phyloP scores from a whole-genome alignment of 352 stramenopile species.

The Globisporangium acanthophoron region DNA sequence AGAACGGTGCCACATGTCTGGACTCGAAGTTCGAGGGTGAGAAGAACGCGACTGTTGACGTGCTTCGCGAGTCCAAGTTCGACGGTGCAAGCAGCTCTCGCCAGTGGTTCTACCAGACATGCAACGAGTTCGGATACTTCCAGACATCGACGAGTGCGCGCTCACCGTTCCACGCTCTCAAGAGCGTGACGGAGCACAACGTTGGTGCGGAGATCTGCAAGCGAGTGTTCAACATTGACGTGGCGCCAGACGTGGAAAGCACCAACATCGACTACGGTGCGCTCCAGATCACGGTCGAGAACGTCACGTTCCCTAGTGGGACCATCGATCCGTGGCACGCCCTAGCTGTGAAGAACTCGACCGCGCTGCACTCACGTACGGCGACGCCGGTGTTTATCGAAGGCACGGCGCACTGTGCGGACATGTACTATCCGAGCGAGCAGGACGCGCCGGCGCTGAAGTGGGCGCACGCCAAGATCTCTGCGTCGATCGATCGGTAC shows the following conservation, averaged over 20 bases:
- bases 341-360: constrained; percentile 71
- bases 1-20: constrained; percentile 37
- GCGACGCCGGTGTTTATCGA: constrained; percentile 69
- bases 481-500: constrained; percentile 37
- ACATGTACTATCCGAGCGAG: constrained; percentile 75
- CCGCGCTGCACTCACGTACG: constrained; percentile 43
- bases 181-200: constrained; percentile 65
- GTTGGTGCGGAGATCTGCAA: constrained; percentile 74
- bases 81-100: constrained; percentile 63
- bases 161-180: constrained; percentile 66
- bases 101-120: constrained; percentile 87
- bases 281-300: constrained; percentile 70
- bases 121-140: constrained; percentile 89
- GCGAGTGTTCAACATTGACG: constrained; percentile 69
- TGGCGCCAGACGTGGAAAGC: constrained; percentile 41
- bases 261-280: constrained; percentile 78
- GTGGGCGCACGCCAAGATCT: constrained; percentile 68
- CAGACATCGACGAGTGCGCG: constrained; percentile 56
- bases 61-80: constrained; percentile 52
- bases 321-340: constrained; percentile 85
- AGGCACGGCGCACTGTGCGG: constrained; percentile 73
- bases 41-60: constrained; percentile 56
- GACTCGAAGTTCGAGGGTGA: constrained; percentile 79
- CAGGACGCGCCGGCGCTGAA: constrained; percentile 45
- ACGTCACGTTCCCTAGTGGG: constrained; percentile 76